Percentiles rank a stretch among this genome's conserved stretches.
Conservation (phyloP, 2,329 filamentous ascomycete genomes). For the Falciphora oryzae region DNA sequence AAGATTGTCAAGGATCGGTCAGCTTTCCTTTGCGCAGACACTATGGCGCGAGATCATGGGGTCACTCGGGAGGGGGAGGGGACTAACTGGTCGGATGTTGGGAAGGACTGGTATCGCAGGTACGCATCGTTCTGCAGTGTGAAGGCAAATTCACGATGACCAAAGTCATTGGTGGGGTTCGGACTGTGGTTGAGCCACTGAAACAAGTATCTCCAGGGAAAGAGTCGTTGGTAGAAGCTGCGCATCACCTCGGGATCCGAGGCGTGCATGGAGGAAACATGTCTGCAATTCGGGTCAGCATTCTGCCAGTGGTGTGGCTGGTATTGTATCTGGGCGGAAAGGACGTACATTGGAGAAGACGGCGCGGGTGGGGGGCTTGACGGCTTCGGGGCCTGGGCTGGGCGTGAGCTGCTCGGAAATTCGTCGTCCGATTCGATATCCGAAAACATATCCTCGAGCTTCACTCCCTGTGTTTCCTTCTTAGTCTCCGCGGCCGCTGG, state of each 20-base stretch:
- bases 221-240: slow-evolving; percentile 91
- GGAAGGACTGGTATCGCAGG: slow-evolving; percentile 76
- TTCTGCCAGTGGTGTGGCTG: background rate
- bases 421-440: slow-evolving; percentile 57
- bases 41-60: background rate
- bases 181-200: slow-evolving; percentile 97
- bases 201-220: slow-evolving; percentile 90
- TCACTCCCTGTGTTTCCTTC: slow-evolving; percentile 37
- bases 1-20: background rate
- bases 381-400: slow-evolving; percentile 22
- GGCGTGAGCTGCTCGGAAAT: slow-evolving; percentile 41
- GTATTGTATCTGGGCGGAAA: background rate
- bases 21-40: background rate
- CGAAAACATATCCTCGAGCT: slow-evolving; percentile 54
- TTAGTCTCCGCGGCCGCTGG: slow-evolving; percentile 7
- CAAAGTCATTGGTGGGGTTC: slow-evolving; percentile 80
- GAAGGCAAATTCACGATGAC: slow-evolving; percentile 91
- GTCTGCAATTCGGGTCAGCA: slow-evolving; percentile 23
- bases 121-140: slow-evolving; percentile 91
- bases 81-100: slow-evolving; percentile 46
- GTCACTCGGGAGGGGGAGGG: no score
- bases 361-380: slow-evolving; percentile 37
- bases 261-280: slow-evolving; percentile 34
- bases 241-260: slow-evolving; percentile 79
- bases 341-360: slow-evolving; percentile 29